These are phyloP conservation scores for Ramalina peruviana DNA, from an alignment of 495 filamentous ascomycete genomes.

Conservation along the genomic window DNA sequence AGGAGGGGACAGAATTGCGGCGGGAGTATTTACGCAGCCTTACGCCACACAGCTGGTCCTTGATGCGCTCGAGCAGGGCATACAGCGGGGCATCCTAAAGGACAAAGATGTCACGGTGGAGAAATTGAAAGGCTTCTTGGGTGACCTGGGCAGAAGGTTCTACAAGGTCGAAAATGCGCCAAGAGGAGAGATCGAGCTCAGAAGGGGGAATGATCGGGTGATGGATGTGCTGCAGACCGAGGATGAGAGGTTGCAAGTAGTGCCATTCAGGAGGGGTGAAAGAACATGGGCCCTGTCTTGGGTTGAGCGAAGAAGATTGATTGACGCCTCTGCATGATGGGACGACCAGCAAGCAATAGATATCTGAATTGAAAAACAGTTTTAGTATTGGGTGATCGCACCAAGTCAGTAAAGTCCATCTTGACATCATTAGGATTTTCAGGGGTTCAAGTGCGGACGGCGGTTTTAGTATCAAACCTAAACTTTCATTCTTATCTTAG, in stretches of 20 bases:
- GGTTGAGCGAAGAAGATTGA: constrained; percentile 10
- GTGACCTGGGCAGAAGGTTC: constrained; percentile 58
- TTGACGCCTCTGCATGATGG: too few species aligned
- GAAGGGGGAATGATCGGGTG: constrained; percentile 46
- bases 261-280: constrained; percentile 56
- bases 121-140: constrained; percentile 59
- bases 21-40: constrained; percentile 86
- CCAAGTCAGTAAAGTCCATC: too few species aligned
- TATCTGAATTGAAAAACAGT: too few species aligned
- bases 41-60: constrained; percentile 64
- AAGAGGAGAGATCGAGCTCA: constrained; percentile 43
- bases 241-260: constrained; percentile 42
- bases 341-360: too few species aligned
- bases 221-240: constrained; percentile 31
- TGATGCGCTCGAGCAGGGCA: constrained; percentile 55
- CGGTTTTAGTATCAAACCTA: too few species aligned
- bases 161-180: constrained; percentile 38
- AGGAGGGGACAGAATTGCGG: constrained; percentile 50
- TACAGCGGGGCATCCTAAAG: constrained; percentile 48
- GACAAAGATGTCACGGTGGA: constrained; percentile 57
- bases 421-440: too few species aligned
- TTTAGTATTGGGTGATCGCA: too few species aligned
- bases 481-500: constrained; percentile 3
- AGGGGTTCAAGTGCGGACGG: too few species aligned
- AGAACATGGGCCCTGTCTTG: constrained; percentile 47